Percentiles rank a stretch among this genome's conserved stretches.
Evolutionary conservation across 257 asterid species (phyloP).

Genomic region (Eustoma russellianum): DNA sequence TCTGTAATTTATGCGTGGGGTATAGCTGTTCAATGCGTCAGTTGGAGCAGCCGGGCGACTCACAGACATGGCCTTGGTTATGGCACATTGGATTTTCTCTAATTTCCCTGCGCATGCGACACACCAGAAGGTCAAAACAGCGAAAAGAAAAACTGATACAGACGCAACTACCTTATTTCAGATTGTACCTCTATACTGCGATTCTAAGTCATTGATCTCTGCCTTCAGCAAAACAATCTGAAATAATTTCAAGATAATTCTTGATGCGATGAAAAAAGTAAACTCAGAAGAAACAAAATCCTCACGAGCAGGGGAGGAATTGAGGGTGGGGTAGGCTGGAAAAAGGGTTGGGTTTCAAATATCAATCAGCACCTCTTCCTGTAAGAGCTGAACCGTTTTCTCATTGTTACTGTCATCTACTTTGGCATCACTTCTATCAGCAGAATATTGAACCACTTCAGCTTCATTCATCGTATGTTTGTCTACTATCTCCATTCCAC

Average conservation of each 20-base stretch:
- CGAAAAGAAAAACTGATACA: conserved; percentile 5
- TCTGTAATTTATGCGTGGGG: conserved; percentile 71
- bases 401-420: conserved; percentile 30
- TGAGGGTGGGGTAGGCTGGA: no score
- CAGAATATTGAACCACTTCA: conserved; percentile 31
- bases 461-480: conserved; percentile 21
- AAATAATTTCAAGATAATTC: conserved; percentile 8
- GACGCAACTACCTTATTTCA: background rate
- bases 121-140: conserved; percentile 10
- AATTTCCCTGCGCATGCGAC: conserved; percentile 20
- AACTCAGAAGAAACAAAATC: conserved; percentile 6
- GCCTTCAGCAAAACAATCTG: conserved; percentile 66
- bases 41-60: conserved; percentile 24
- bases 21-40: conserved; percentile 50
- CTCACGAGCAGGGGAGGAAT: no score
- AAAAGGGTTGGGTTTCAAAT: background rate
- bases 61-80: conserved; percentile 27
- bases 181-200: conserved; percentile 34
- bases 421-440: conserved; percentile 24
- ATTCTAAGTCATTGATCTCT: conserved; percentile 47
- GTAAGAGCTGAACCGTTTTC: conserved; percentile 34
- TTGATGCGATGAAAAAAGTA: conserved; percentile 15
- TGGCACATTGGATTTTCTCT: conserved; percentile 16
- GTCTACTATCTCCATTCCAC: conserved; percentile 12
- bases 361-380: conserved; percentile 52